A percentile compares a stretch with the other conserved stretches of the same genome.
Conservation (phyloP, 2,329 filamentous ascomycete species). For the Fusarium torulosum region DNA sequence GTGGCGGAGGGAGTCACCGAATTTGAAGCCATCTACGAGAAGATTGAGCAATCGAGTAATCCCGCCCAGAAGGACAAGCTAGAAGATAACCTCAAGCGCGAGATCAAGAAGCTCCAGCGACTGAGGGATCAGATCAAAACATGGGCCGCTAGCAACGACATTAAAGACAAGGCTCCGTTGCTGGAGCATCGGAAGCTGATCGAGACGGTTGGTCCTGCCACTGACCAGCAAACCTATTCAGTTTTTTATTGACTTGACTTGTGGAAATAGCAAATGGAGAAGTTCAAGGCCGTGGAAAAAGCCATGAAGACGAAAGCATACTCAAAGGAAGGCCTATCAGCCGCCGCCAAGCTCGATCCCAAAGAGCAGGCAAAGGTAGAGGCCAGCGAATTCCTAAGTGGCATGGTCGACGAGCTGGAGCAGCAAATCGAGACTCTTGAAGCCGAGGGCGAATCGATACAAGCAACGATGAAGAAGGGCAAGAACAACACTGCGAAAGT, state of each 20-base stretch:
- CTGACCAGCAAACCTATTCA: constrained; percentile 14
- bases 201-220: constrained; percentile 80
- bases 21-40: constrained; percentile 97
- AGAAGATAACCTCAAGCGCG: constrained; percentile 97
- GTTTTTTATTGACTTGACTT: constrained; percentile 36
- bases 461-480: constrained; percentile 92
- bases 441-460: constrained; percentile 87
- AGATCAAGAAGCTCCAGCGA: constrained; percentile 99
- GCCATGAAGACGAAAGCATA: constrained; percentile 99
- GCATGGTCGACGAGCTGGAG: constrained; percentile 91
- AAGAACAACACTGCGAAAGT: constrained; percentile 88
- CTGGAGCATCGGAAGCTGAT: constrained; percentile 95
- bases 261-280: constrained; percentile 88
- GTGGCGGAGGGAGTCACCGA: constrained; percentile 91
- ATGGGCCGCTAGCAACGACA: constrained; percentile 98
- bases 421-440: constrained; percentile 93
- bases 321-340: constrained; percentile 95
- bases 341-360: constrained; percentile 93
- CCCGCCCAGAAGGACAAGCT: constrained; percentile 97
- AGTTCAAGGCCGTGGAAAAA: constrained; percentile 99
- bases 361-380: constrained; percentile 96
- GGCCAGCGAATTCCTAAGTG: constrained; percentile 84
- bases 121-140: constrained; percentile 99
- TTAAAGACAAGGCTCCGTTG: constrained; percentile 98
- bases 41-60: constrained; percentile 94